phyloP scores from a whole-genome alignment of 1,284 basidiomycete species.

The Filobasidium uniguttulatum region DNA sequence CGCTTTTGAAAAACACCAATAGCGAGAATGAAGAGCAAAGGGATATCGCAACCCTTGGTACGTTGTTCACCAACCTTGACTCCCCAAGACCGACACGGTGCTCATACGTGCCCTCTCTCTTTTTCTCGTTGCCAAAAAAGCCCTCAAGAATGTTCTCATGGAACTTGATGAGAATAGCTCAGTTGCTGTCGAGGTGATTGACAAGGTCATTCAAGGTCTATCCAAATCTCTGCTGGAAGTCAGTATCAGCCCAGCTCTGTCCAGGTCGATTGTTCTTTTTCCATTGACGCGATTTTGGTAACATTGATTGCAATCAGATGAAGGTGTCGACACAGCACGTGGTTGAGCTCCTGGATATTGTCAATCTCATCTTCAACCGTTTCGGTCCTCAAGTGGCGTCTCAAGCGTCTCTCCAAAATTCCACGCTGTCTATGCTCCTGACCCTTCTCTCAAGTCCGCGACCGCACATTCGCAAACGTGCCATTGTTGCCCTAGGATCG shows the following conservation, averaged over 20 bases:
- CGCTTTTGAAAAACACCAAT: constrained; percentile 29
- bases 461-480: constrained; percentile 75
- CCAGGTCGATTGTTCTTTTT: background rate
- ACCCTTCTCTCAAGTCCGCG: constrained; percentile 62
- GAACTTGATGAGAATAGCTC: constrained; percentile 70
- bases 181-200: constrained; percentile 64
- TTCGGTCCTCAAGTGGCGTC: constrained; percentile 58
- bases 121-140: constrained; percentile 36
- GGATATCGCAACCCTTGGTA: constrained; percentile 86
- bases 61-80: constrained; percentile 30
- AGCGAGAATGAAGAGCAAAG: constrained; percentile 38
- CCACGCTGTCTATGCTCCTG: constrained; percentile 57
- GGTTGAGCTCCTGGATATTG: constrained; percentile 68
- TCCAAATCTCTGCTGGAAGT: constrained; percentile 63
- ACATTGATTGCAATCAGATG: background rate
- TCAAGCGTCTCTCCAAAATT: constrained; percentile 40
- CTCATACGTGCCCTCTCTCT: background rate
- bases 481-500: constrained; percentile 42
- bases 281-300: too few species aligned
- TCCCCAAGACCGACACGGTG: background rate
- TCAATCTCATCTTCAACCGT: constrained; percentile 77
- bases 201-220: constrained; percentile 72
- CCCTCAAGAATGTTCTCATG: constrained; percentile 84
- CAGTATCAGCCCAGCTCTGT: constrained; percentile 9
- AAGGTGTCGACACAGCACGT: constrained; percentile 7